Evolutionary conservation across 139 green algal species (phyloP).

Genomic region (Closterium sp.): DNA sequence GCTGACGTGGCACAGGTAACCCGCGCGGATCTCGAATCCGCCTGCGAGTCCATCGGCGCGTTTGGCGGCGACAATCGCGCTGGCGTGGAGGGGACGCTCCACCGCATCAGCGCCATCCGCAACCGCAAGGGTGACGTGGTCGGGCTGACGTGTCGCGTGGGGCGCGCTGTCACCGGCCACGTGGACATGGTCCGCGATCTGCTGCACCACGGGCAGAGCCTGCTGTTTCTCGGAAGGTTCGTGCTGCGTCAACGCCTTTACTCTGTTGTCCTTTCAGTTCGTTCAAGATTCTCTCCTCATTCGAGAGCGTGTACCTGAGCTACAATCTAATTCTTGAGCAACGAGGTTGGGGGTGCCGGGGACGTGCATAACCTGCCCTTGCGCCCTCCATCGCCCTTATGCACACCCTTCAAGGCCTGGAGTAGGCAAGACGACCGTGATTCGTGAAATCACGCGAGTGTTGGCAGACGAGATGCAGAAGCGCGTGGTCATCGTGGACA

Average conservation of each 20-base stretch:
- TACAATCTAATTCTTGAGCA: too few species aligned
- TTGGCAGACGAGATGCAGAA: conserved; percentile 75
- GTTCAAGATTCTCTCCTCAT: too few species aligned
- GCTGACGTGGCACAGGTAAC: conserved; percentile 51
- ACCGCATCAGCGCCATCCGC: conserved; percentile 81
- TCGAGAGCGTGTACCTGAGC: too few species aligned
- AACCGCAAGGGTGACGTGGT: conserved; percentile 84
- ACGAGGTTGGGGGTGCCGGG: too few species aligned
- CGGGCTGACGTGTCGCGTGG: conserved; percentile 93
- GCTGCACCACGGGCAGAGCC: conserved; percentile 58
- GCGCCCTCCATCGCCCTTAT: too few species aligned
- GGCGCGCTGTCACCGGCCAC: conserved; percentile 87
- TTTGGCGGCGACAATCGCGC: conserved; percentile 85
- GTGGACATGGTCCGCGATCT: conserved; percentile 92
- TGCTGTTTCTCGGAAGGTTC: conserved; percentile 49
- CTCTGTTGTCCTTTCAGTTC: too few species aligned
- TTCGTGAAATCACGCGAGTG: conserved; percentile 82
- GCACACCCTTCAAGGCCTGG: conserved; percentile 20
- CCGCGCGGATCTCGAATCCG: conserved; percentile 65
- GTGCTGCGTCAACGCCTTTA: neutral
- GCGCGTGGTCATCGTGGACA: conserved; percentile 71
- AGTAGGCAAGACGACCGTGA: conserved; percentile 80
- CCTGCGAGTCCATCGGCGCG: conserved; percentile 66
- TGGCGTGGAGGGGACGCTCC: conserved; percentile 73
- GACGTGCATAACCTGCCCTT: too few species aligned